Evolutionary conservation across 176 grass and related monocot species (phyloP), one percentile per base, ranked within the genome.

Genomic region (Bolboschoenus planiculmis): DNA sequence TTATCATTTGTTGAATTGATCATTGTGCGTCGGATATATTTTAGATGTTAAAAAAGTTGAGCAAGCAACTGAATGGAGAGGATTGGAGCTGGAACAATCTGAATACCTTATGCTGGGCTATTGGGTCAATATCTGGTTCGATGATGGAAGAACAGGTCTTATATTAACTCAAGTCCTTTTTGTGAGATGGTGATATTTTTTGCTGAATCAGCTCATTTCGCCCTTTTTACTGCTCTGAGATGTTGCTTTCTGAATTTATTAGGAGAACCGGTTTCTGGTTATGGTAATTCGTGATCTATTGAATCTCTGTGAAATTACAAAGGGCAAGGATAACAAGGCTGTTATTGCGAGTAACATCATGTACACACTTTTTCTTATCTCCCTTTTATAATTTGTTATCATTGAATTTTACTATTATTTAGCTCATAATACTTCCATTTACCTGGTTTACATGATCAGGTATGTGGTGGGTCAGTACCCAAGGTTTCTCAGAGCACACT

Each of bases 291-390:
- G 97, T 0, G 97, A 99, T 91, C 81, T 99, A 83, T 66, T 99
- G 76, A 99, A 99, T 91, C 92, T 99, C 0, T 99, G 97, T 83
- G 97, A 99, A 90, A 99, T 99, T 44, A 99, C 97, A 24, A 96
- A 99, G 81, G 97, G 97, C 20, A 99, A 99, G 81, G 97, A 99
- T 80, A 99, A 99, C 57, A 99, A 99, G 91, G 97, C 97, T 84
- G 97, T 99, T 55, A 99, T 99, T 84, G 97, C 97, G 35, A 99
- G 97, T 86, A 99, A 99, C 82, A 99, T 99, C 64, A 99, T 99
- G 97, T 99, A 89, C 43, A 85, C 46, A 72, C 77, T 67, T 88
- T 4, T 37, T 10, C 54, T 79, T 33, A 24, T 40, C 13, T 39
- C 31, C 24, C 23, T 57, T 81, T 27, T 31, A 46, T 30, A 81